Evolutionary conservation across 768 basidiomycete species (phyloP).

Genomic region (Tephrocybe rancida): DNA sequence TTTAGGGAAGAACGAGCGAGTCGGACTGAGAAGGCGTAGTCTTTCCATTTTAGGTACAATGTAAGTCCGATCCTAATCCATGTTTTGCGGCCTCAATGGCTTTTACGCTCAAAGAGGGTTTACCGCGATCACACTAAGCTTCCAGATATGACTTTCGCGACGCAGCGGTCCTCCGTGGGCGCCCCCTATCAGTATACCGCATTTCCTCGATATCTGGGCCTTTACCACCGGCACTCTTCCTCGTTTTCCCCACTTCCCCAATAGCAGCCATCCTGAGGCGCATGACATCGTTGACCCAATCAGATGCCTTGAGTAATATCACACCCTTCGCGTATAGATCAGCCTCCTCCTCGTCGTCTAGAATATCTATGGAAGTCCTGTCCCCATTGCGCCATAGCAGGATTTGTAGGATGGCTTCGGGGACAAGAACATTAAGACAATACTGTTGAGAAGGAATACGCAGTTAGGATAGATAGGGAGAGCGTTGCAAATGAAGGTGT

Average conservation of each 20-base stretch:
- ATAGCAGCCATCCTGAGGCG: slow-evolving; percentile 37
- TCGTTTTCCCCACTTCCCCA: slow-evolving; percentile 27
- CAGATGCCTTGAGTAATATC: slow-evolving; percentile 50
- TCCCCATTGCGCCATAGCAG: slow-evolving; percentile 71
- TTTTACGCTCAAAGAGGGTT: too few relatives aligned
- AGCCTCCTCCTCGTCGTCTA: slow-evolving; percentile 56
- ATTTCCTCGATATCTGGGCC: slow-evolving; percentile 4
- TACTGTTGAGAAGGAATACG: slow-evolving; percentile 45
- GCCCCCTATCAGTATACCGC: slow-evolving; percentile 15
- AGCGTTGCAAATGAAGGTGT: slow-evolving; percentile 7
- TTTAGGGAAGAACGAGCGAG: too few relatives aligned
- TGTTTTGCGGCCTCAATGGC: too few relatives aligned
- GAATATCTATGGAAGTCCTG: slow-evolving; percentile 51
- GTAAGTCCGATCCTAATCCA: too few relatives aligned
- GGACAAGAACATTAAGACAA: slow-evolving; percentile 70
- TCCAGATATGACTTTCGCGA: slow-evolving; percentile 29
- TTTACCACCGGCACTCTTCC: slow-evolving; percentile 6
- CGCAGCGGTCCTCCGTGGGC: slow-evolving; percentile 26
- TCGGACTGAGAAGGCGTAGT: too few relatives aligned
- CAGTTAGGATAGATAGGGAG: background rate
- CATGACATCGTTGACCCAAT: slow-evolving; percentile 72
- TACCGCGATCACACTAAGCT: too few relatives aligned
- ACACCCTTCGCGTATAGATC: slow-evolving; percentile 51
- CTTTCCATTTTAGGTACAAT: too few relatives aligned
- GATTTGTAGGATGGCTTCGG: slow-evolving; percentile 71